These are phyloP conservation scores for Trametes punicea DNA, from an alignment of 768 basidiomycete genomes.

Conservation along the genomic window DNA sequence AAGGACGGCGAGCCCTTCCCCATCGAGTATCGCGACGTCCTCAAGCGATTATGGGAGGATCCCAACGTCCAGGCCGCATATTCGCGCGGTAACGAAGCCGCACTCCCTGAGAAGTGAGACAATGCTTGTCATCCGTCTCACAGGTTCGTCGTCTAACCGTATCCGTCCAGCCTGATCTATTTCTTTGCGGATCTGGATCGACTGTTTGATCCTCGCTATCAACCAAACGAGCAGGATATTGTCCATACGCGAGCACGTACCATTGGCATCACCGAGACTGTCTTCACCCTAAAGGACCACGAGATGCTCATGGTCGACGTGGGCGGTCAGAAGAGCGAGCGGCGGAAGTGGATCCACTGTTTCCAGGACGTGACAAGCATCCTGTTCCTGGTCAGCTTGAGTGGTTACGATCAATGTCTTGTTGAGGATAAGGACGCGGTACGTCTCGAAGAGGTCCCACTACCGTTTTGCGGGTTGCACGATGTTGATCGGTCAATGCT, in stretches of 20 bases:
- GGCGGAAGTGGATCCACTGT: slow-evolving; percentile 93
- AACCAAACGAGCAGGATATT: slow-evolving; percentile 84
- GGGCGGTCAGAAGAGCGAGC: slow-evolving; percentile 89
- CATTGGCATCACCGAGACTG: slow-evolving; percentile 88
- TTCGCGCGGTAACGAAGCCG: slow-evolving; percentile 83
- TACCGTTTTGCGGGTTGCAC: neutral
- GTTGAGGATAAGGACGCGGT: slow-evolving; percentile 92
- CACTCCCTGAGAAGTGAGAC: slow-evolving; percentile 83
- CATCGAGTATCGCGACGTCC: slow-evolving; percentile 55
- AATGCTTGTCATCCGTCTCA: slow-evolving; percentile 4
- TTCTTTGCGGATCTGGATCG: slow-evolving; percentile 80
- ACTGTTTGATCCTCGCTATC: slow-evolving; percentile 69
- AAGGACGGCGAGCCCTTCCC: slow-evolving; percentile 83
- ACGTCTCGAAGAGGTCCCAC: slow-evolving; percentile 30
- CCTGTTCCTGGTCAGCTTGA: slow-evolving; percentile 85
- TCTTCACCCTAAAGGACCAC: slow-evolving; percentile 73
- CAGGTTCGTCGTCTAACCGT: slow-evolving; percentile 6
- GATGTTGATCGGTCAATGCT: neutral
- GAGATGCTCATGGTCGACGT: slow-evolving; percentile 94
- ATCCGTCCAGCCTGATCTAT: slow-evolving; percentile 52
- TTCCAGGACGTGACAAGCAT: slow-evolving; percentile 95
- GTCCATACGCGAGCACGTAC: slow-evolving; percentile 83
- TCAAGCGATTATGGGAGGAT: slow-evolving; percentile 76
- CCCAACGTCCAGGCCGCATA: slow-evolving; percentile 71
- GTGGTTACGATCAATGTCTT: slow-evolving; percentile 92